A percentile compares a stretch with the other conserved stretches of the same genome.
Conservation (phyloP, 2,329 filamentous ascomycete genomes). For the Cercospora zeina region DNA sequence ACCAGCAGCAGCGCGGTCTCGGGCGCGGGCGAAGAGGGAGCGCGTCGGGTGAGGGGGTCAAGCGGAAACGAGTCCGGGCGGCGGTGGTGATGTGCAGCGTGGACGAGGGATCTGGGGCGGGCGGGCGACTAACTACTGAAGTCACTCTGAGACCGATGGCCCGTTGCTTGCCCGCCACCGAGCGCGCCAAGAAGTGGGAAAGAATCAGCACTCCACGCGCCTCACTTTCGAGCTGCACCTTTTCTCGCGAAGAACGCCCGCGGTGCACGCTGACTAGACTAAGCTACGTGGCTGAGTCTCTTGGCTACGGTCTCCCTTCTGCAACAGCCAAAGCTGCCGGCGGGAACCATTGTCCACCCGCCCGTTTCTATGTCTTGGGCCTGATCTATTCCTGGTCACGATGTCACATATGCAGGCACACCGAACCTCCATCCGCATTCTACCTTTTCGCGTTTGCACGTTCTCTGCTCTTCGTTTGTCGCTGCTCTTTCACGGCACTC, state of each 20-base stretch:
- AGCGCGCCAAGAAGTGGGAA: neutral
- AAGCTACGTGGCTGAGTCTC: neutral
- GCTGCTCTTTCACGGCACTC: neutral
- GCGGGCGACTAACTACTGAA: neutral
- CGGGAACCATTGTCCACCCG: neutral
- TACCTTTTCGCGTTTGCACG: neutral
- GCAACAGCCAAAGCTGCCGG: neutral
- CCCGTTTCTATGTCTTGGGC: neutral
- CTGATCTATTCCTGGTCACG: neutral
- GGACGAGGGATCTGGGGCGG: conserved; percentile 1
- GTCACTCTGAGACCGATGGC: conserved; percentile 4
- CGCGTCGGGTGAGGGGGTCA: neutral
- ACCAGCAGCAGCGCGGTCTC: conserved; percentile 1
- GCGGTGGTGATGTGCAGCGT: neutral
- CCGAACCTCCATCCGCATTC: neutral
- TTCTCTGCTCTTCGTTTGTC: neutral
- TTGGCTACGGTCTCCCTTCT: neutral
- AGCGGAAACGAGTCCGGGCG: neutral
- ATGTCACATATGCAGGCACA: neutral
- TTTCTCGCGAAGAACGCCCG: neutral
- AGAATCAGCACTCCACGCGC: neutral
- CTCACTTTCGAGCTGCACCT: neutral
- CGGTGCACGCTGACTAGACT: neutral
- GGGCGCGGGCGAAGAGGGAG: neutral
- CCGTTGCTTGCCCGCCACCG: neutral